Evolutionary conservation across 2,329 filamentous ascomycete species (phyloP).

Genomic region (Colletotrichum plurivorum): DNA sequence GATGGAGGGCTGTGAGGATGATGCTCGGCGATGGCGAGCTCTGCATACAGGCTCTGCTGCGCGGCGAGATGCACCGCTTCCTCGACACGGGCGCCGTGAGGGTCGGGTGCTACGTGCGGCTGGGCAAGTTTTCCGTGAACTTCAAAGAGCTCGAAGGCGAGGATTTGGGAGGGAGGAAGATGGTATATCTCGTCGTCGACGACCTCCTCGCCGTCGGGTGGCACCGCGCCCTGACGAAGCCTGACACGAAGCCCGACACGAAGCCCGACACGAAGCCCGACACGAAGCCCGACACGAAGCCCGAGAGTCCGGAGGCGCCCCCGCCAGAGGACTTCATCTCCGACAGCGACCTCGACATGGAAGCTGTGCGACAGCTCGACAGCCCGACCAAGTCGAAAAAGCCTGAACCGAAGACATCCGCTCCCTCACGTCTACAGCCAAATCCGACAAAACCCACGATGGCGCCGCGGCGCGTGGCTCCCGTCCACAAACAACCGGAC

Average conservation of each 20-base stretch:
- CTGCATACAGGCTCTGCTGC: slow-evolving; percentile 67
- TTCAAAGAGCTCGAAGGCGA: slow-evolving; percentile 17
- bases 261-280: background rate
- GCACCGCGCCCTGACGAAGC: slow-evolving; percentile 48
- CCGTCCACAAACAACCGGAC: background rate
- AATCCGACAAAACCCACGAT: background rate
- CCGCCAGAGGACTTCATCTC: slow-evolving; percentile 15
- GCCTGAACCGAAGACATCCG: slow-evolving; percentile 22
- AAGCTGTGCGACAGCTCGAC: slow-evolving; percentile 15
- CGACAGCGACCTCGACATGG: slow-evolving; percentile 38
- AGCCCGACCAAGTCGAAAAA: slow-evolving; percentile 9
- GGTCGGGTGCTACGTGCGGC: slow-evolving; percentile 63
- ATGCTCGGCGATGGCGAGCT: slow-evolving; percentile 67
- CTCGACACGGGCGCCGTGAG: slow-evolving; percentile 60
- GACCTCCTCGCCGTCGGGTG: slow-evolving; percentile 63
- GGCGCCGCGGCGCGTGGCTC: background rate
- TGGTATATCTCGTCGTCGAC: slow-evolving; percentile 62
- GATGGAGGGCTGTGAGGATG: slow-evolving; percentile 62
- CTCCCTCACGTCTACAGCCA: background rate
- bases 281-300: background rate
- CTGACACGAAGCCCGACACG: background rate
- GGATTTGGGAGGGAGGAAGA: slow-evolving; percentile 40
- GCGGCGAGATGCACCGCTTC: slow-evolving; percentile 62
- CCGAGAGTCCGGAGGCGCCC: background rate
- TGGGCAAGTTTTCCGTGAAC: slow-evolving; percentile 53